Conservation (phyloP, 1,284 basidiomycete genomes). For the Fistulinella staudtii region DNA sequence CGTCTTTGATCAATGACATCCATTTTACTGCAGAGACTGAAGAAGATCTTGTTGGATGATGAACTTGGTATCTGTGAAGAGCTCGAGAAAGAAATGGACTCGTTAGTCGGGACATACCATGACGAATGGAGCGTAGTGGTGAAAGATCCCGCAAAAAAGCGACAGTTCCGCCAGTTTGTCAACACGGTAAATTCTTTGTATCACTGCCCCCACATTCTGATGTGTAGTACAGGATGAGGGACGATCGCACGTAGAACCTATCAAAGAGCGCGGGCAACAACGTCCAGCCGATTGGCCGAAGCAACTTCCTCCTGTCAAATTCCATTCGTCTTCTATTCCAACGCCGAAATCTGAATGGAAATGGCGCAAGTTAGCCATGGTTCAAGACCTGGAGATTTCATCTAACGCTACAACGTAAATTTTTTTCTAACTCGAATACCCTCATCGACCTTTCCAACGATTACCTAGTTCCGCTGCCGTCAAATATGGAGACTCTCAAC, state of each 20-base stretch:
- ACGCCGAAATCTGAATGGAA: slow-evolving; percentile 53
- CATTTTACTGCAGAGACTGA: slow-evolving; percentile 44
- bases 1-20: neutral
- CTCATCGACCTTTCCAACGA: neutral
- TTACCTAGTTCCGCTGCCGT: slow-evolving; percentile 43
- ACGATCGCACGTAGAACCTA: slow-evolving; percentile 48
- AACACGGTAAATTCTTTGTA: slow-evolving; percentile 46
- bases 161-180: slow-evolving; percentile 65
- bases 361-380: slow-evolving; percentile 53
- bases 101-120: slow-evolving; percentile 61
- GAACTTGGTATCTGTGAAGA: slow-evolving; percentile 72
- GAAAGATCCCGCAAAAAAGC: slow-evolving; percentile 45
- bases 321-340: slow-evolving; percentile 38
- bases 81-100: slow-evolving; percentile 68
- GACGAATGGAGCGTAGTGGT: slow-evolving; percentile 74
- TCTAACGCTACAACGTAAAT: slow-evolving; percentile 48
- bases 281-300: slow-evolving; percentile 73
- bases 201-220: slow-evolving; percentile 7
- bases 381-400: slow-evolving; percentile 51
- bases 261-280: slow-evolving; percentile 61
- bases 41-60: slow-evolving; percentile 69
- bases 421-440: neutral
- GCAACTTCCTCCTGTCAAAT: slow-evolving; percentile 46
- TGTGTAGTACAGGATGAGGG: slow-evolving; percentile 45
- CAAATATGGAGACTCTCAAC: slow-evolving; percentile 68